Evolutionary conservation across 352 stramenopile genomes (phyloP).

Genomic region (Phytophthora constricta): DNA sequence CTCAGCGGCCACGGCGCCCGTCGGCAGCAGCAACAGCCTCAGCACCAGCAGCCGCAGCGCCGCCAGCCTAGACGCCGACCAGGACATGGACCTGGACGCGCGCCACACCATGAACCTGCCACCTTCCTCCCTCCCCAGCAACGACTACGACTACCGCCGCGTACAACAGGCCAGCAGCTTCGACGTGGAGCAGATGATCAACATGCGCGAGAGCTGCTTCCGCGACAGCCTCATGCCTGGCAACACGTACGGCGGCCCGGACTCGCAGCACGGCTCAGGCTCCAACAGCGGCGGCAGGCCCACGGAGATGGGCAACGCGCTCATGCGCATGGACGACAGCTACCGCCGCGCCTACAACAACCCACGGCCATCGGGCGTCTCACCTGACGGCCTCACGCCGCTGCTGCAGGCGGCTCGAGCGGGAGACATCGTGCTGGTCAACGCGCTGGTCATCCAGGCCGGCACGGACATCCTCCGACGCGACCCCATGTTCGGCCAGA

Average conservation of each 20-base stretch:
- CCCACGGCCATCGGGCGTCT: constrained; percentile 21
- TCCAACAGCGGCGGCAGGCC: constrained; percentile 30
- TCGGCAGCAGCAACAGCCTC: constrained; percentile 28
- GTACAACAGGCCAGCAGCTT: constrained; percentile 58
- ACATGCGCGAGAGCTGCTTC: constrained; percentile 54
- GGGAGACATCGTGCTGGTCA: constrained; percentile 70
- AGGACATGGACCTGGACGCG: constrained; percentile 38
- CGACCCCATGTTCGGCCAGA: constrained; percentile 73
- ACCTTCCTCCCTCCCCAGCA: constrained; percentile 1
- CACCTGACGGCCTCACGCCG: constrained; percentile 69
- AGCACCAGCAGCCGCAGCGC: constrained; percentile 32
- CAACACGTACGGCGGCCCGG: constrained; percentile 15
- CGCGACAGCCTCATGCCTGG: constrained; percentile 60
- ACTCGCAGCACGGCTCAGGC: constrained; percentile 25
- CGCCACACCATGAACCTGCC: constrained; percentile 13
- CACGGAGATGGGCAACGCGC: constrained; percentile 69
- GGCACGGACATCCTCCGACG: constrained; percentile 73
- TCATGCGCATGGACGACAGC: constrained; percentile 80
- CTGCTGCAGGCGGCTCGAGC: constrained; percentile 66
- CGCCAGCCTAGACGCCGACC: constrained; percentile 35
- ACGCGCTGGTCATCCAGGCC: constrained; percentile 72
- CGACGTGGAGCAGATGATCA: constrained; percentile 67
- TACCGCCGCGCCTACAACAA: constrained; percentile 56
- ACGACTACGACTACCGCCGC: constrained; percentile 34
- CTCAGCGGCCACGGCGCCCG: constrained; percentile 18